These are phyloP conservation scores for Sarocladium kiliense DNA, from an alignment of 2,329 filamentous ascomycete species.

Conservation along the genomic window DNA sequence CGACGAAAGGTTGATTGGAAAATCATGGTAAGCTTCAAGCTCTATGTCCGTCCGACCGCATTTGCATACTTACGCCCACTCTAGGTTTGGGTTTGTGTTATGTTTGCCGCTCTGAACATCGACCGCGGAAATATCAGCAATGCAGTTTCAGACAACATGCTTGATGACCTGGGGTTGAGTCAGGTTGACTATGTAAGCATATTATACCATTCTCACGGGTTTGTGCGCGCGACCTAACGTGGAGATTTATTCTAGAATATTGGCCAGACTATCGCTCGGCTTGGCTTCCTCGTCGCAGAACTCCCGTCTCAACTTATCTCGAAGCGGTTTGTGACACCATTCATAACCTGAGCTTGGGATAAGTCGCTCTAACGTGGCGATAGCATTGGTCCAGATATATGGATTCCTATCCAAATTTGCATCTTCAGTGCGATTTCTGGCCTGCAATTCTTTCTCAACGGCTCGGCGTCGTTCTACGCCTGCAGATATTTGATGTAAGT, in stretches of 20 bases:
- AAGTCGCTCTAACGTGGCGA: no score
- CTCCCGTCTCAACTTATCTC: slow-evolving; percentile 47
- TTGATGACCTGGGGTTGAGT: slow-evolving; percentile 22
- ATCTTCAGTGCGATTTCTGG: slow-evolving; percentile 27
- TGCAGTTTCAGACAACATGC: slow-evolving; percentile 31
- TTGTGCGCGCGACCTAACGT: no score
- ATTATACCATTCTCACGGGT: no score
- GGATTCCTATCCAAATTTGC: slow-evolving; percentile 44
- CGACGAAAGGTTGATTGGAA: slow-evolving; percentile 30
- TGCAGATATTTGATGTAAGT: slow-evolving; percentile 26
- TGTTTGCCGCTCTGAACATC: slow-evolving; percentile 31
- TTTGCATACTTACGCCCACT: not conserved
- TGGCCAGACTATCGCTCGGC: slow-evolving; percentile 23
- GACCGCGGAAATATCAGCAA: slow-evolving; percentile 31
- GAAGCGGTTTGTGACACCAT: slow-evolving; percentile 26
- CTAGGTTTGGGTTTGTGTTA: slow-evolving; percentile 24
- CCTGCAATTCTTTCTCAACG: slow-evolving; percentile 27
- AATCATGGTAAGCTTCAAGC: slow-evolving; percentile 25
- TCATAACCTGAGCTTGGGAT: not conserved
- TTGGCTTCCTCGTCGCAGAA: slow-evolving; percentile 45
- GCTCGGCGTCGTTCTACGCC: slow-evolving; percentile 25
- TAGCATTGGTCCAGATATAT: slow-evolving; percentile 39
- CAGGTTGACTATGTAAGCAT: slow-evolving; percentile 22
- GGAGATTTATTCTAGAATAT: slow-evolving; percentile 22
- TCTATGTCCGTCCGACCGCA: not conserved